A percentile compares a stretch with the other conserved stretches of the same genome.
phyloP scores from a whole-genome alignment of 306 rosid genomes.

The Prunus padus region DNA sequence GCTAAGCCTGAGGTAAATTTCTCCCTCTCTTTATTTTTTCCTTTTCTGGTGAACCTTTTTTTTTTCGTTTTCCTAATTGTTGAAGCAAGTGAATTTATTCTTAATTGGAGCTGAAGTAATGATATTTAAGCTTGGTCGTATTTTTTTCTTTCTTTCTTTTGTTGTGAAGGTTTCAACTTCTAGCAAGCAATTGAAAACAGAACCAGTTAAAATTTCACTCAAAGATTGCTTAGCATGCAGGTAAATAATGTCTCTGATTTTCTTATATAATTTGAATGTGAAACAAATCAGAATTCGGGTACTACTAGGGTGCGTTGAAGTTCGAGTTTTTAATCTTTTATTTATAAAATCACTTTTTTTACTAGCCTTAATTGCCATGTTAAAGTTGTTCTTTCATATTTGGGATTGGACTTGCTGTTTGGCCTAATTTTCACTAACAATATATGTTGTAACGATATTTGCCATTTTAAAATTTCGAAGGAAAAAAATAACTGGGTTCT shows the following conservation, averaged over 20 bases:
- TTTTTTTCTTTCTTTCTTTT: background rate
- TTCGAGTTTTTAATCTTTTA: background rate
- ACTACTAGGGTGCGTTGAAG: background rate
- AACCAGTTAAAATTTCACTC: slow-evolving; percentile 88
- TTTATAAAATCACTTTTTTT: background rate
- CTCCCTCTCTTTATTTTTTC: background rate
- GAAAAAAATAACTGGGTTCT: background rate
- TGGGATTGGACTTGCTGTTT: background rate
- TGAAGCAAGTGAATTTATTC: background rate
- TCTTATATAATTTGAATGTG: background rate
- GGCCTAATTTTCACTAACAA: background rate
- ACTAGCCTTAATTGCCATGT: background rate
- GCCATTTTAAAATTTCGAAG: background rate
- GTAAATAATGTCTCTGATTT: slow-evolving; percentile 30
- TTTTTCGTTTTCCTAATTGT: background rate
- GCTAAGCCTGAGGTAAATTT: slow-evolving; percentile 56
- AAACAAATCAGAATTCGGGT: background rate
- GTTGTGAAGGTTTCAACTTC: slow-evolving; percentile 56
- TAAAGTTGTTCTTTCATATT: background rate
- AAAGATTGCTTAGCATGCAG: slow-evolving; percentile 99
- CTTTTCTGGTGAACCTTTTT: too few relatives aligned
- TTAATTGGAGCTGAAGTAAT: background rate
- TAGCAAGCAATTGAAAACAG: slow-evolving; percentile 51
- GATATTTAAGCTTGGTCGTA: background rate
- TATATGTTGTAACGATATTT: background rate